Base-by-base conservation (phyloP, 2,329 filamentous ascomycete genomes). In the Aspergillus aculeatinus region DNA sequence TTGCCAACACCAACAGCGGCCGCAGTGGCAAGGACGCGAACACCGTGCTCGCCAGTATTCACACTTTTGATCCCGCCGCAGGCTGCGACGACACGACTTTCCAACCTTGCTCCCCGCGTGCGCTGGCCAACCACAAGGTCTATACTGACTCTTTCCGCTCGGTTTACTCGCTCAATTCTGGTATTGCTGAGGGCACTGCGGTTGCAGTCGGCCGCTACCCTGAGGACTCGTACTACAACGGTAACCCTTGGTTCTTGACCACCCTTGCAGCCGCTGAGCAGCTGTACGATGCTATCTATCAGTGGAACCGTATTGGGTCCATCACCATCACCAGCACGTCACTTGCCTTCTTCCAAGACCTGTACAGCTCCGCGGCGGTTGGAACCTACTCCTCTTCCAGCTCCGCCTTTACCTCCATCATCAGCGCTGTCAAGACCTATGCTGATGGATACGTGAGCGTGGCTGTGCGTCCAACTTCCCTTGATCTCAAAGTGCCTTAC, bases 261-360 rank as follows among this genome's bases (percentile, higher is more conserved):
- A 94, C 89, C 1, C 81, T 92, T 31, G 90, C 89, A 1, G 89
- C 89, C 0, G 91, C 90, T 3, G 91, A 95, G 75, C 88, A 90
- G 70, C 83, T 96, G 2, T 94, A 92, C 72, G 87, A 90, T 67
- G 88, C 91, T 1, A 69, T 92, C 1, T 87, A 88, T 65, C 86
- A 89, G 53, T 94, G 89, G 89, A 81, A 88, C 63, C 75, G 79
- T 39, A 74, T 81, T 27, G 87, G 86, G 1, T 87, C 81, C 5
- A 82, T 96, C 67, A 83, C 82, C 0, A 83, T 94, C 51, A 88
- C 85, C 5, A 76, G 80, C 0, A 82, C 81, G 1, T 92, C 89
- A 0, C 80, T 92, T 9, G 70, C 83, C 7, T 94, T 95, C 79
- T 95, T 93, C 83, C 74, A 80, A 61, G 87, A 87, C 65, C 78